Evolutionary conservation across 257 asterid genomes (phyloP).

Genomic region (Petunia secreta): DNA sequence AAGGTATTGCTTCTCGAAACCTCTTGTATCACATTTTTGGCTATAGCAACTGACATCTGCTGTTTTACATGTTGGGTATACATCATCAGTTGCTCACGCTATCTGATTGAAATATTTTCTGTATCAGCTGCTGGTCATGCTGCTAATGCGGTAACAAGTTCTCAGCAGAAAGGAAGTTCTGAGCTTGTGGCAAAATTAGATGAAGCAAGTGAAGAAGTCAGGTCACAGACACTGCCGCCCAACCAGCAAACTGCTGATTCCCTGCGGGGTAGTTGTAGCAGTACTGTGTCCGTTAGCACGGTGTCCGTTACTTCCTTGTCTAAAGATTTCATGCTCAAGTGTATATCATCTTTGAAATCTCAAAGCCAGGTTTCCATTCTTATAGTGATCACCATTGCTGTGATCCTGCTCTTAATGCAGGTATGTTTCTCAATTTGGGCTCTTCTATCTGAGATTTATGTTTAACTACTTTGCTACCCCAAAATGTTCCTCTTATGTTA

Average conservation of each 20-base stretch:
- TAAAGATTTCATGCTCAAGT: constrained; percentile 43
- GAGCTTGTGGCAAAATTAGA: constrained; percentile 34
- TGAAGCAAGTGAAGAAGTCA: constrained; percentile 36
- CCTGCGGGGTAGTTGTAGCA: constrained; percentile 36
- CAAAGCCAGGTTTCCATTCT: constrained; percentile 58
- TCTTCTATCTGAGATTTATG: not conserved
- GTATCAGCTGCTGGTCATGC: constrained; percentile 36
- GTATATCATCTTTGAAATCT: constrained; percentile 51
- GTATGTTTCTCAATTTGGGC: constrained; percentile 40
- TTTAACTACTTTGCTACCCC: not conserved
- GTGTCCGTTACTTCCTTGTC: constrained; percentile 49
- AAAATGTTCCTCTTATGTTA: not conserved
- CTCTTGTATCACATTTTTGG: constrained; percentile 10
- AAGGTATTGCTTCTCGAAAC: constrained; percentile 52
- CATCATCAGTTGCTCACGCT: not conserved
- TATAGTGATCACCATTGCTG: constrained; percentile 58
- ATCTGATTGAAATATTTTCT: constrained; percentile 4
- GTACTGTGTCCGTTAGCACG: constrained; percentile 38
- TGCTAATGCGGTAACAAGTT: constrained; percentile 43
- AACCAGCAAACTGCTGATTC: constrained; percentile 43
- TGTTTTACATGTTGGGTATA: not conserved
- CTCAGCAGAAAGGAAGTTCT: constrained; percentile 28
- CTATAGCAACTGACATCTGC: not conserved
- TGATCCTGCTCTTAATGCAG: constrained; percentile 88
- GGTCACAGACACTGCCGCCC: constrained; percentile 42